phyloP scores from a whole-genome alignment of 1,284 basidiomycete species.

The Ganoderma resinaceum region DNA sequence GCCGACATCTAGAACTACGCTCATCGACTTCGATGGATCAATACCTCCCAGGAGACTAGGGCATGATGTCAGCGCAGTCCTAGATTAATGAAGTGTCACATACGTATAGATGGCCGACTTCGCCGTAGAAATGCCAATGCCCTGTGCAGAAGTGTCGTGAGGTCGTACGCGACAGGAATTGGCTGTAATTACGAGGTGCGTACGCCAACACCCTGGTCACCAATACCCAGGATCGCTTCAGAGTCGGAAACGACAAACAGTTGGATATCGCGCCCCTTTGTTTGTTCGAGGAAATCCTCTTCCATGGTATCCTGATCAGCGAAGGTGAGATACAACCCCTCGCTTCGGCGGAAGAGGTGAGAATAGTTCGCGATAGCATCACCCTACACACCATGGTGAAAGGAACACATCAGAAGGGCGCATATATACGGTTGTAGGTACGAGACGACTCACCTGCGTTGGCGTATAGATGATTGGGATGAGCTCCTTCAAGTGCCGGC shows the following conservation, averaged over 20 bases:
- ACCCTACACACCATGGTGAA: conserved; percentile 51
- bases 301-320: conserved; percentile 76
- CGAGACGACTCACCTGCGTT: conserved; percentile 55
- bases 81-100: conserved; percentile 31
- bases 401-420: conserved; percentile 5
- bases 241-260: conserved; percentile 84
- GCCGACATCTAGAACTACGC: conserved; percentile 79
- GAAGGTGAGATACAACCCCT: conserved; percentile 74
- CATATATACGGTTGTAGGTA: not conserved
- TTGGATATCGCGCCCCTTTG: conserved; percentile 65
- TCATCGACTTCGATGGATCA: conserved; percentile 72
- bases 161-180: conserved; percentile 1
- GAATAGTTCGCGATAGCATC: conserved; percentile 86
- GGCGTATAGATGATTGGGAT: conserved; percentile 82
- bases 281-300: conserved; percentile 73
- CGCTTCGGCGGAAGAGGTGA: conserved; percentile 79
- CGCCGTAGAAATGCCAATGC: conserved; percentile 78
- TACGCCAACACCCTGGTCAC: conserved; percentile 78
- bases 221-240: conserved; percentile 86
- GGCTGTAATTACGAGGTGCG: conserved; percentile 25
- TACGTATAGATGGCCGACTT: conserved; percentile 88
- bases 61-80: not conserved
- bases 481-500: conserved; percentile 74
- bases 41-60: conserved; percentile 80
- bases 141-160: conserved; percentile 40